Evolutionary conservation across 345 rosid species (phyloP).

Genomic region (Iberis pinnata): DNA sequence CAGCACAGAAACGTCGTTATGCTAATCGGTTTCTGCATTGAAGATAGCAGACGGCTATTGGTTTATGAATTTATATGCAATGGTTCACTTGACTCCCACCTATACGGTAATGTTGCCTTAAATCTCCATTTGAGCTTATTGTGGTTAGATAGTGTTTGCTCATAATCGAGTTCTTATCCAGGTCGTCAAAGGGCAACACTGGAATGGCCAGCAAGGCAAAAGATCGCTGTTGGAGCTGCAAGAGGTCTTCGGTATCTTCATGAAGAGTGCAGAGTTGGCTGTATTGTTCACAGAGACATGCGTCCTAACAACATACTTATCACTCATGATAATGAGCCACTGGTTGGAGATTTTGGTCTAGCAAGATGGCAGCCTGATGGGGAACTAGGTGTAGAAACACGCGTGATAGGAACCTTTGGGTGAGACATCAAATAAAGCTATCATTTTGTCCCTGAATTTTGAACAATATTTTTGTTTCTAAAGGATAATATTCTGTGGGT

Average conservation of each 20-base stretch:
- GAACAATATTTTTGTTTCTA: conserved; percentile 5
- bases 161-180: conserved; percentile 29
- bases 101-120: conserved; percentile 54
- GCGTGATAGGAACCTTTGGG: conserved; percentile 99
- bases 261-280: conserved; percentile 99
- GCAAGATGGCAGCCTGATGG: conserved; percentile 99
- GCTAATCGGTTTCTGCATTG: conserved; percentile 96
- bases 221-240: conserved; percentile 97
- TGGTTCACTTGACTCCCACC: conserved; percentile 92
- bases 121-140: not conserved
- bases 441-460: conserved; percentile 4
- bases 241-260: conserved; percentile 97
- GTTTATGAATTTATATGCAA: conserved; percentile 98
- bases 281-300: conserved; percentile 99
- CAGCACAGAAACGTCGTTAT: conserved; percentile 97
- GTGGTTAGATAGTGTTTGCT: conserved; percentile 13
- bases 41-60: conserved; percentile 83
- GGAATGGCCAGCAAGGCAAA: conserved; percentile 91
- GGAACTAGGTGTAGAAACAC: conserved; percentile 84
- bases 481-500: conserved; percentile 4
- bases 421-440: conserved; percentile 29
- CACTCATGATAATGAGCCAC: conserved; percentile 96
- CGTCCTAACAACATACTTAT: conserved; percentile 97
- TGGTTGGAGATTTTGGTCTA: conserved; percentile 99
- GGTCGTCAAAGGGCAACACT: conserved; percentile 59